Base-by-base conservation (phyloP, 768 basidiomycete genomes). In the Mycena albidolilacea region DNA sequence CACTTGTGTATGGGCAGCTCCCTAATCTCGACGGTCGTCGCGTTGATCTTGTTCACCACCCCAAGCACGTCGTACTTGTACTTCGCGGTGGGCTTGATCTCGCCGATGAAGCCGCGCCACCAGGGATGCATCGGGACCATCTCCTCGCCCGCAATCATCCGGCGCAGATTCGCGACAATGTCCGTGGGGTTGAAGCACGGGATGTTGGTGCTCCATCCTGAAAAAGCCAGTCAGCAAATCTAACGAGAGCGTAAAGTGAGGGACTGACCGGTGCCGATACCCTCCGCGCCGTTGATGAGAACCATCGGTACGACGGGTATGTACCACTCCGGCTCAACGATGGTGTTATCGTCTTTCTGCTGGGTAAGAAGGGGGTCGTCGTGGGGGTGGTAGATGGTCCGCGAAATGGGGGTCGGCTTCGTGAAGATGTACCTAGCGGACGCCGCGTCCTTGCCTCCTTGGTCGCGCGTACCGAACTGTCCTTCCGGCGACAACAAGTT, bases 341-440 rank as follows among this genome's bases (percentile, higher is more conserved):
- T 78, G 57, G 87, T 84, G 30, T 94, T 95, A 67, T 99, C 97
- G 66, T 99, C 98, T 79, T 89, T 92, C 76, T 95, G 90, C 77
- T 92, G 90, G 14, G 88, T 92, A 76, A 98, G 88, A n/a, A 99
- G 82, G 0, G 93, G 89, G 77, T 97, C 97, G 77, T 99, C 98
- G 52, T 88, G 87, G 0, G 94, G 87, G 78, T 97, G 90, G 86
- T 94, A 97, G 63, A 98, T 79, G 3, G 87, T 82, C 68, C 96
- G 89, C 48, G 96, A 90, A 74, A 97, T 89, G 0, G 90, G 84
- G 19, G 91, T 89, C 23, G 95, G 87, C 75, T 92, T 87, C 1
- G 98, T 99, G 86, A 91, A 94, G 80, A 99, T 97, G 81, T 99
- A 99, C 91, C 98, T 92, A 74, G 97, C 92, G 46, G 96, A 94